Conservation (phyloP, 495 filamentous ascomycete genomes). For the Glonium stellatum region DNA sequence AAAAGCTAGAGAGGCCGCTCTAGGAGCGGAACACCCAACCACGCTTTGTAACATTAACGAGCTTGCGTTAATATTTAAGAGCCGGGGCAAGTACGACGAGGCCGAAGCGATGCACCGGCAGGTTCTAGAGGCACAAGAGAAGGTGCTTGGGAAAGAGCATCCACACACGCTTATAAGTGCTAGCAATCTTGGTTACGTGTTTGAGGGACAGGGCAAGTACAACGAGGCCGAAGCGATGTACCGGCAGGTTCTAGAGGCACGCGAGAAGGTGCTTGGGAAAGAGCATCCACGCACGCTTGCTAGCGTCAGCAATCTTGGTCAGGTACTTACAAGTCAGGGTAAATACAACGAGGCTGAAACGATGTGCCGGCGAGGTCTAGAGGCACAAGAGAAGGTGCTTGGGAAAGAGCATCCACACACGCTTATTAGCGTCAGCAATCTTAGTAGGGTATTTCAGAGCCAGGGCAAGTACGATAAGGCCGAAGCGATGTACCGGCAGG, state of each 20-base stretch:
- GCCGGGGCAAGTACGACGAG: not conserved
- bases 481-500: not conserved
- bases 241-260: slow-evolving; percentile 8
- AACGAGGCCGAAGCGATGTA: slow-evolving; percentile 22
- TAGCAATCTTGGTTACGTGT: too few relatives aligned
- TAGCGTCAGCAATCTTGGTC: slow-evolving; percentile 16
- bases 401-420: not conserved
- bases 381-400: not conserved
- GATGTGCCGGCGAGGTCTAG: not conserved
- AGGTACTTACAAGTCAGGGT: not conserved
- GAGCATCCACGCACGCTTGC: slow-evolving; percentile 25
- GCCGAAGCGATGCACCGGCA: not conserved
- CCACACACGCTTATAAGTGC: too few relatives aligned
- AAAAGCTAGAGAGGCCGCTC: slow-evolving; percentile 5
- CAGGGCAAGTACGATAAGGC: not conserved
- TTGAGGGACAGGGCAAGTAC: slow-evolving; percentile 22
- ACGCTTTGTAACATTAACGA: slow-evolving; percentile 2
- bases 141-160: too few relatives aligned
- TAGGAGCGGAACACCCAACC: slow-evolving; percentile 11
- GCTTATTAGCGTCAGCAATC: too few relatives aligned
- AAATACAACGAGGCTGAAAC: not conserved
- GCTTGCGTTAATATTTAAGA: not conserved
- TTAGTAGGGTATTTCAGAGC: too few relatives aligned
- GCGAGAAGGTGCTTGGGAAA: slow-evolving; percentile 11
- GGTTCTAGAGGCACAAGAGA: too few relatives aligned